phyloP scores from a whole-genome alignment of 2,329 filamentous ascomycete genomes.

The Lasiodiplodia theobromae region DNA sequence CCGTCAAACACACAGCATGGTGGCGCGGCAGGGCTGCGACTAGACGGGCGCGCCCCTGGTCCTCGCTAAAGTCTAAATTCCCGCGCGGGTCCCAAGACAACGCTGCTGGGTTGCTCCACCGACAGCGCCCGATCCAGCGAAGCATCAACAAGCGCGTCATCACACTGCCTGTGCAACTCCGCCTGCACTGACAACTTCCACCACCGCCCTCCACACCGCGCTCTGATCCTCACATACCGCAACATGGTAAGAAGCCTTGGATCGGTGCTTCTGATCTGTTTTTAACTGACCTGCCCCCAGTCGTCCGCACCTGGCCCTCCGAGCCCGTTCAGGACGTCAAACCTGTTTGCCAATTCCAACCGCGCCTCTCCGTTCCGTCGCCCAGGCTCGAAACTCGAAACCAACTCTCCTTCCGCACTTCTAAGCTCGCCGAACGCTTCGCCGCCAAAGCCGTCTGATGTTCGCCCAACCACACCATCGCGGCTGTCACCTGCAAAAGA shows the following conservation, averaged over 20 bases:
- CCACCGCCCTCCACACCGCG: not conserved
- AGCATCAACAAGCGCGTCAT: slow-evolving; percentile 25
- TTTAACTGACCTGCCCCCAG: slow-evolving; percentile 19
- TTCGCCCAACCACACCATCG: slow-evolving; percentile 31
- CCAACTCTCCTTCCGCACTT: slow-evolving; percentile 48
- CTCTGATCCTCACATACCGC: not conserved
- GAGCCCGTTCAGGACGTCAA: slow-evolving; percentile 50
- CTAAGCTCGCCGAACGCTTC: slow-evolving; percentile 32
- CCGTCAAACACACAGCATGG: not conserved
- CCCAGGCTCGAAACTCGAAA: slow-evolving; percentile 47
- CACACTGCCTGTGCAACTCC: not conserved
- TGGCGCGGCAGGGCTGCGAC: slow-evolving; percentile 15
- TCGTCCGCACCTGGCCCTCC: slow-evolving; percentile 19
- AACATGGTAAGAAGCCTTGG: slow-evolving; percentile 24
- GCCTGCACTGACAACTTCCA: not conserved
- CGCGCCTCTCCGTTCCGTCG: slow-evolving; percentile 55
- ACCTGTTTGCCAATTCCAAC: slow-evolving; percentile 50
- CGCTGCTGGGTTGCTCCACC: slow-evolving; percentile 18
- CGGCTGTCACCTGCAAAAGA: slow-evolving; percentile 34
- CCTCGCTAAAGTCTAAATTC: slow-evolving; percentile 8
- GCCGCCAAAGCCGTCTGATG: slow-evolving; percentile 30
- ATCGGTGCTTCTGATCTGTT: not conserved
- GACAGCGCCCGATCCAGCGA: not conserved
- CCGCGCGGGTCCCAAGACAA: slow-evolving; percentile 2
- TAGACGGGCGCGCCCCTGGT: slow-evolving; percentile 6